Evolutionary conservation across 2,329 filamentous ascomycete genomes (phyloP).

Genomic region (Aureobasidium melanogenum): DNA sequence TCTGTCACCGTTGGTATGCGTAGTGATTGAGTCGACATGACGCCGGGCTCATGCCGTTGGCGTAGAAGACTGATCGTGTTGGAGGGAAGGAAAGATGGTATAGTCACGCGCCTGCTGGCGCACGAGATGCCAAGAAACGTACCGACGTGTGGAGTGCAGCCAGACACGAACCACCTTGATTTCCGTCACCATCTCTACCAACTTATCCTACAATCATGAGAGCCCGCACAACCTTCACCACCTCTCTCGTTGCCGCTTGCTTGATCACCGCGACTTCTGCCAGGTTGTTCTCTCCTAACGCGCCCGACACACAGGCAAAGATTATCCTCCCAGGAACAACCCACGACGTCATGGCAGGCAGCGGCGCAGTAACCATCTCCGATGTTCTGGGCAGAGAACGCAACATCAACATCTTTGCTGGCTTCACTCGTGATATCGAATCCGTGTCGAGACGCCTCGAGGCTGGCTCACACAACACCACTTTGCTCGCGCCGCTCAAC

Average conservation of each 20-base stretch:
- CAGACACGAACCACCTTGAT: slow-evolving; percentile 3
- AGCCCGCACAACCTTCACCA: background rate
- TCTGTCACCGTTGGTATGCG: background rate
- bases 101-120: background rate
- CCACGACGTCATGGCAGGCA: slow-evolving; percentile 12
- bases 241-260: slow-evolving; percentile 3
- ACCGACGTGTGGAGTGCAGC: background rate
- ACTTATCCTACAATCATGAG: background rate
- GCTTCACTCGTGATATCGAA: slow-evolving; percentile 67
- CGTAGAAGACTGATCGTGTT: background rate
- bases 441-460: slow-evolving; percentile 61
- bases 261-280: slow-evolving; percentile 8
- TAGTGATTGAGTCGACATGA: background rate
- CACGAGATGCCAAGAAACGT: background rate
- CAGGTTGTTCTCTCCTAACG: background rate
- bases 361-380: slow-evolving; percentile 55
- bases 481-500: slow-evolving; percentile 82
- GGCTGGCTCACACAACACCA: slow-evolving; percentile 58
- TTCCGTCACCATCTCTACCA: background rate
- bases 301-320: slow-evolving; percentile 3
- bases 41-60: background rate
- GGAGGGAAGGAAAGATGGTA: background rate
- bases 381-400: slow-evolving; percentile 77
- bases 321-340: background rate
- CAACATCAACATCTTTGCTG: slow-evolving; percentile 75